phyloP scores from a whole-genome alignment of 2,329 filamentous ascomycete species.

The Phaeophleospora eucalypticola region DNA sequence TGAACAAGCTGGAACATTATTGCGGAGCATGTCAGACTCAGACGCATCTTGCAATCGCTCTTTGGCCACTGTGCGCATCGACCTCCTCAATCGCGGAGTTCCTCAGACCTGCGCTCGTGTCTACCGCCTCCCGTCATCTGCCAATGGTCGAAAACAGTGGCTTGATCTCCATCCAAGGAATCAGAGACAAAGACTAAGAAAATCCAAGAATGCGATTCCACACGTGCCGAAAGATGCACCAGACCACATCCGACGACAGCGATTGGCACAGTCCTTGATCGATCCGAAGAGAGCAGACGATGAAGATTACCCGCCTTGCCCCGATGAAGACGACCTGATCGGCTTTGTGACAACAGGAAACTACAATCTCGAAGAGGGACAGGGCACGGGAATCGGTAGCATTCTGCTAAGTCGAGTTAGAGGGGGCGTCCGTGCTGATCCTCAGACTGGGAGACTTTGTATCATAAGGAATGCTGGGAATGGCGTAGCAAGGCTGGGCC shows the following conservation, averaged over 20 bases:
- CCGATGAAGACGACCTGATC: constrained; percentile 69
- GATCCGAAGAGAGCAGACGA: constrained; percentile 39
- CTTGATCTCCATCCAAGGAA: constrained; percentile 51
- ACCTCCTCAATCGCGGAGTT: constrained; percentile 65
- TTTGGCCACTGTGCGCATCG: constrained; percentile 57
- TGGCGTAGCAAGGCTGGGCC: constrained; percentile 70
- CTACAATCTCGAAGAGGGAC: constrained; percentile 73
- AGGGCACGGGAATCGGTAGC: constrained; percentile 70
- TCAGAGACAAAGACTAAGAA: constrained; percentile 23
- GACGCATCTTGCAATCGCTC: neutral
- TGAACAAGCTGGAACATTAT: neutral
- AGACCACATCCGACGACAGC: constrained; percentile 42
- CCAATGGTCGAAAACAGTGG: constrained; percentile 61
- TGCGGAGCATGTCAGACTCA: neutral
- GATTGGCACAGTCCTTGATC: constrained; percentile 40
- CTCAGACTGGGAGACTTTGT: constrained; percentile 57
- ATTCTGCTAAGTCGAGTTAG: constrained; percentile 59
- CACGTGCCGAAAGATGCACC: constrained; percentile 33
- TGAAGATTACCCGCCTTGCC: constrained; percentile 60
- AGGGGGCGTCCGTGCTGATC: constrained; percentile 32
- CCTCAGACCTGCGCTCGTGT: constrained; percentile 71
- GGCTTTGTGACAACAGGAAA: constrained; percentile 88
- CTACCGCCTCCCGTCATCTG: constrained; percentile 68
- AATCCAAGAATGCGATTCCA: constrained; percentile 23
- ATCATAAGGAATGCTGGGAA: constrained; percentile 80